phyloP scores from a whole-genome alignment of 768 basidiomycete genomes.

The Mycena capillaripes region DNA sequence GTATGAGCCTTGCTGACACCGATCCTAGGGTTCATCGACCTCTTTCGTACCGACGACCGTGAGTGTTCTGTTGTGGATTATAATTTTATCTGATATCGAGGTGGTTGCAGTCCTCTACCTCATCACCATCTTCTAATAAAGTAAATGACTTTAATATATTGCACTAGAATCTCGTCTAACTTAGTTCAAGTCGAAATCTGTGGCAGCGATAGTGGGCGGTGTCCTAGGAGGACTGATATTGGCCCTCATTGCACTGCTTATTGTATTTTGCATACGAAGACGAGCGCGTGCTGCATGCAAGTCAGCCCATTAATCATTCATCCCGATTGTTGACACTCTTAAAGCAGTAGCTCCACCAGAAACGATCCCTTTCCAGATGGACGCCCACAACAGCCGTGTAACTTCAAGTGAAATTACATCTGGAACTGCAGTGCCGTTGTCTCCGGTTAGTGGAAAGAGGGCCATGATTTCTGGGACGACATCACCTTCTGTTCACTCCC shows the following conservation, averaged over 20 bases:
- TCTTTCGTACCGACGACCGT: neutral
- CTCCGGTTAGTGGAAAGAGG: too few relatives aligned
- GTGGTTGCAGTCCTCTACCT: neutral
- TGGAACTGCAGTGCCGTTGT: too few relatives aligned
- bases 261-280: too few relatives aligned
- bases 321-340: too few relatives aligned
- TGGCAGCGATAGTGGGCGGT: neutral
- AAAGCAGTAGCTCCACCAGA: too few relatives aligned
- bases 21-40: neutral
- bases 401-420: too few relatives aligned
- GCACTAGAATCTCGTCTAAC: neutral
- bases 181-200: neutral
- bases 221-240: neutral
- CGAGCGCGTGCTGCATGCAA: too few relatives aligned
- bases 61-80: neutral
- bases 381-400: neutral
- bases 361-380: neutral
- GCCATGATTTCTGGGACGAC: too few relatives aligned
- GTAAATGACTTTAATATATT: neutral
- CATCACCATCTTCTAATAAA: neutral
- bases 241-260: neutral
- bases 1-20: neutral
- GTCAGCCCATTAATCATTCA: too few relatives aligned
- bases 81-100: too few relatives aligned
- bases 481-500: neutral